Percentiles rank a stretch among this genome's conserved stretches.
Evolutionary conservation across 192 early-diverging fungal genomes (phyloP).

Genomic region (Geosiphon pyriformis): DNA sequence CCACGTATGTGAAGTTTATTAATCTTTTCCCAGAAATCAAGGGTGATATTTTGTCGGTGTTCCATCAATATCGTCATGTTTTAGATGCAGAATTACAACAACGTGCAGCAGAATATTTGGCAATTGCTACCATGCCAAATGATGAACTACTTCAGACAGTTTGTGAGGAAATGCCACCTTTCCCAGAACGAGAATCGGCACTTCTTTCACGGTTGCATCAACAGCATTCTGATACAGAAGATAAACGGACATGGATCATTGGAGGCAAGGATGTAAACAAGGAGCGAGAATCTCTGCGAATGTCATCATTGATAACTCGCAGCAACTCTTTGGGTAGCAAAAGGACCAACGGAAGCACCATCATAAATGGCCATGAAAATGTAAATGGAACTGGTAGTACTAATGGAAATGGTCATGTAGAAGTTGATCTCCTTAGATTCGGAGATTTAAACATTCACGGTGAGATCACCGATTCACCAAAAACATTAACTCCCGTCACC

Average conservation of each 20-base stretch:
- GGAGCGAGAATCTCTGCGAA: conserved; percentile 41
- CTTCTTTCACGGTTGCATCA: conserved; percentile 78
- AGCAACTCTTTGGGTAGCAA: conserved; percentile 32
- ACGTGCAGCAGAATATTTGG: conserved; percentile 93
- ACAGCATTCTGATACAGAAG: conserved; percentile 86
- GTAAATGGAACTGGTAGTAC: conserved; percentile 19
- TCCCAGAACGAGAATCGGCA: conserved; percentile 89
- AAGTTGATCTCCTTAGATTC: conserved; percentile 32
- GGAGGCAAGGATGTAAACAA: conserved; percentile 81
- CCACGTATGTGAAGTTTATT: conserved; percentile 92
- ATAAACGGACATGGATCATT: conserved; percentile 92
- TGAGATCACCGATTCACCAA: not conserved
- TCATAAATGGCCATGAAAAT: conserved; percentile 12
- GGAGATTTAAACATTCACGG: conserved; percentile 27
- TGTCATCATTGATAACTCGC: conserved; percentile 26
- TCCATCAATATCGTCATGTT: conserved; percentile 81
- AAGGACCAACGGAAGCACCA: conserved; percentile 23
- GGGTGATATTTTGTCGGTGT: conserved; percentile 74
- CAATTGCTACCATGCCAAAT: conserved; percentile 73
- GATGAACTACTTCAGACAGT: conserved; percentile 87
- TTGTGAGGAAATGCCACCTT: conserved; percentile 99
- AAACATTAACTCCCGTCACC: conserved; percentile 22
- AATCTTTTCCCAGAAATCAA: conserved; percentile 99
- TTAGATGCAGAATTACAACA: conserved; percentile 97
- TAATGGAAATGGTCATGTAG: conserved; percentile 14